Base-by-base conservation (phyloP, 306 rosid genomes). In the Luffa acutangula region DNA sequence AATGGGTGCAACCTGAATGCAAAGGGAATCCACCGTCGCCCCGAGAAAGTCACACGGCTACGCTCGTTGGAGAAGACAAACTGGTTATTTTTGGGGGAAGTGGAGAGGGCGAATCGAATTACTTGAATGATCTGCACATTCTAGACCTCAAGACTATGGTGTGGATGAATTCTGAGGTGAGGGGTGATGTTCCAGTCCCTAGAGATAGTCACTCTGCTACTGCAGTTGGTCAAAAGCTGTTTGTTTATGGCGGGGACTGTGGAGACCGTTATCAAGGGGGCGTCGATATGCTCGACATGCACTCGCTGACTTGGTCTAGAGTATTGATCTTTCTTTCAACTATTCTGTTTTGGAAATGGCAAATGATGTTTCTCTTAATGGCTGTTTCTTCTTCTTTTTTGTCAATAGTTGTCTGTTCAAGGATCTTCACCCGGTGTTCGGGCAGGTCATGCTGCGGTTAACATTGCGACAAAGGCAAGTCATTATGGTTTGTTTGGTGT, bases 361-460 rank as follows among this genome's bases (percentile, higher is more conserved):
- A 13, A 13, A 9, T 72, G 63, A 80, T 45, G 7, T n/a, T 9
- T 31, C 43, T 74, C 63, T 81, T 3, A 42, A 62, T 53, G 58
- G 15, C 82, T 81, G 56, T 67, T 67, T 74, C 78, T 59, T 49
- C 54, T 67, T 62, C 42, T 17, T 74, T 77, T 78, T 79, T 79
- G 56, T 82, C 73, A 52, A 64, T 88, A 95, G 99, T 72, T 95
- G 87, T 85, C 87, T 42, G 90, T 88, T 85, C 97, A 89, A 83
- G 99, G 97, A 75, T 88, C 90, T 87, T 89, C 93, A 4, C 99
- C 99, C 0, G 97, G 97, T 21, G 92, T 86, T 39, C 85, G 99
- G 64, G 99, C 99, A 1, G 99, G 99, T 59, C 99, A 95, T 81
- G 91, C 99, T 0, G 91, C 96, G 59, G 94, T 91, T 36, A 95